Conservation (phyloP, 495 filamentous ascomycete species). For the Apiosordaria backusii region DNA sequence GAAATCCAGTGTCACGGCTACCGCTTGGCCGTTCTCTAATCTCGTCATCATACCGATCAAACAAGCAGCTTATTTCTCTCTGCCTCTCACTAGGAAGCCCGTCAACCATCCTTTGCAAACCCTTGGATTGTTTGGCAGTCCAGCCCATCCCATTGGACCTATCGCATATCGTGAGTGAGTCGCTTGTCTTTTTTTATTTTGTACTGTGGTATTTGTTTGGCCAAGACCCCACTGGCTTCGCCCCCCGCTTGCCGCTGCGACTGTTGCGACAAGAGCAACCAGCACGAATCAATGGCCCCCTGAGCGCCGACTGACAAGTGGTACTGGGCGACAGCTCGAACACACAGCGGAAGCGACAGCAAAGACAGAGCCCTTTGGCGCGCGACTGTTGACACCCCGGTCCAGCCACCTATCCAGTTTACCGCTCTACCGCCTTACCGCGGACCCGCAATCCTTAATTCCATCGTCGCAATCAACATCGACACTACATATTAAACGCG, state of each 20-base stretch:
- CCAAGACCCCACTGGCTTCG: slow-evolving; percentile 24
- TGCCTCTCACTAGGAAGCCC: slow-evolving; percentile 1
- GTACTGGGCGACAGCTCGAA: slow-evolving; percentile 40
- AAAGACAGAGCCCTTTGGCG: slow-evolving; percentile 27
- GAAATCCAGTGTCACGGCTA: not conserved
- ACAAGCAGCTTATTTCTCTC: slow-evolving; percentile 1
- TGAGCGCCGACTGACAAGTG: slow-evolving; percentile 22
- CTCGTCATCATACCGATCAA: not conserved
- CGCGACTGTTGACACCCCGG: slow-evolving; percentile 27
- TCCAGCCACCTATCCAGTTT: not conserved
- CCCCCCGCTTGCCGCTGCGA: slow-evolving; percentile 34
- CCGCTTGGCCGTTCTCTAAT: not conserved
- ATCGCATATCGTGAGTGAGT: not conserved
- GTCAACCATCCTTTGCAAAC: not conserved
- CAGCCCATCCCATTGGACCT: not conserved
- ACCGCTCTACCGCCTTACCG: slow-evolving; percentile 11
- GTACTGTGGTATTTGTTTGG: slow-evolving; percentile 18
- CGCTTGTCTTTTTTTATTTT: slow-evolving; percentile 19
- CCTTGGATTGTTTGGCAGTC: not conserved
- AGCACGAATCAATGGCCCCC: slow-evolving; percentile 32
- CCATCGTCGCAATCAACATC: too few species aligned
- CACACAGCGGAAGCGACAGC: slow-evolving; percentile 24
- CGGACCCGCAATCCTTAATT: slow-evolving; percentile 8
- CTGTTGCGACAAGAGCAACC: slow-evolving; percentile 21
- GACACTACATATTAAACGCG: slow-evolving; percentile 36